phyloP scores from a whole-genome alignment of 768 basidiomycete genomes.

The Pisolithus marmoratus region DNA sequence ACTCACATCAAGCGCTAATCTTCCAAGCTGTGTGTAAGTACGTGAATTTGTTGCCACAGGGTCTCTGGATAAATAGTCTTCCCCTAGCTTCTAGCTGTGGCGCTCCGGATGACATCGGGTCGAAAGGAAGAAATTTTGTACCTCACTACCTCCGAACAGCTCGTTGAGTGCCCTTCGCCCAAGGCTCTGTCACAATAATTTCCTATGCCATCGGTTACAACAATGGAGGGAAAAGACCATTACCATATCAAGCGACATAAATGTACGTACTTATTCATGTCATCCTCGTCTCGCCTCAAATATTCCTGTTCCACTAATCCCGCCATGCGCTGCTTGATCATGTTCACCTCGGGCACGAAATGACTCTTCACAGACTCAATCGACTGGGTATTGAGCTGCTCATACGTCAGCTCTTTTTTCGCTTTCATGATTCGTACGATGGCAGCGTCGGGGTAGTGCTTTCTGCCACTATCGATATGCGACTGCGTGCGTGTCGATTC shows the following conservation, averaged over 20 bases:
- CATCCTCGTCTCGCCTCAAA: slow-evolving; percentile 67
- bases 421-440: slow-evolving; percentile 97
- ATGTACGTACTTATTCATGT: slow-evolving; percentile 66
- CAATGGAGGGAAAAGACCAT: too few relatives aligned
- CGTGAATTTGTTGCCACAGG: too few relatives aligned
- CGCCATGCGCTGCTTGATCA: slow-evolving; percentile 83
- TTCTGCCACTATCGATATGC: slow-evolving; percentile 83
- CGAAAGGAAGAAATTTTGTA: too few relatives aligned
- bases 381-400: slow-evolving; percentile 74
- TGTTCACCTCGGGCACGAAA: slow-evolving; percentile 77
- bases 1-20: too few relatives aligned
- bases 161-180: too few relatives aligned
- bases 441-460: slow-evolving; percentile 83
- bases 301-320: slow-evolving; percentile 84
- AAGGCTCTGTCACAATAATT: too few relatives aligned
- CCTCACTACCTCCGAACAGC: too few relatives aligned
- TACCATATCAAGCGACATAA: slow-evolving; percentile 64
- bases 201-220: too few relatives aligned
- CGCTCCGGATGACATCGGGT: too few relatives aligned
- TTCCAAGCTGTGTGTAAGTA: too few relatives aligned
- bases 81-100: too few relatives aligned
- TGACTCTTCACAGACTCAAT: slow-evolving; percentile 84
- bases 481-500: slow-evolving; percentile 79
- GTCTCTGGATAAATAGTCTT: too few relatives aligned
- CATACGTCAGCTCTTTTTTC: slow-evolving; percentile 75